Base-by-base conservation (phyloP, 2,329 filamentous ascomycete genomes). In the Alternaria dauci region DNA sequence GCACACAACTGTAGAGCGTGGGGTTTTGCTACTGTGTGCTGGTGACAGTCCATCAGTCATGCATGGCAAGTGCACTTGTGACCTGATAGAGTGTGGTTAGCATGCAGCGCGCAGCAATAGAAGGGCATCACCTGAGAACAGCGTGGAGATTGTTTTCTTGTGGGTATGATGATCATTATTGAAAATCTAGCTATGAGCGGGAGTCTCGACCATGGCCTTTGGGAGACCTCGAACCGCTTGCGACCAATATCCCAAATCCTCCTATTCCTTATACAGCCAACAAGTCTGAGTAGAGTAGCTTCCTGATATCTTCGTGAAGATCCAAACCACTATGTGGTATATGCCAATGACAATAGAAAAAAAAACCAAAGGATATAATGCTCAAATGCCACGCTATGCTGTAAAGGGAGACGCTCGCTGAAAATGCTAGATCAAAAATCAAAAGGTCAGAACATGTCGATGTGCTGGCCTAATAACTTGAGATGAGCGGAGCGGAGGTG, bases 401-500 rank as follows among this genome's bases (percentile, higher is more conserved):
- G 60, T 52, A 68, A 70, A 68, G 54, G 68, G 76, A 69, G 20
- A 72, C 71, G 76, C 75, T 77, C 72, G 75, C 75, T 78, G 64
- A 75, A 68, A 75, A 73, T 75, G 73, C 72, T 76, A 60, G n/a
- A 62, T 71, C 73, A 75, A 73, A 73, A 76, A 73, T 72, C 63
- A 71, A 61, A 70, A 77, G 70, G 71, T 74, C 71, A 63, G 58
- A 57, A 57, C 55, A 55, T 50, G 52, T 58, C 52, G 4, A 59
- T 54, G 66, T 67, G 54, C 62, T 63, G 69, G 69, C 72, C 71
- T 78, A 80, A 66, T 75, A 80, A 70, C 75, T 75, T 72, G 77
- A 68, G 65, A 79, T 78, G 71, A 79, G 71, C 71, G 77, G 77
- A 57, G 75, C 71, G 66, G 65, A 72, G 39, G 74, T 74, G 70